phyloP scores from a whole-genome alignment of 345 rosid genomes.

The Ceriops decandra region DNA sequence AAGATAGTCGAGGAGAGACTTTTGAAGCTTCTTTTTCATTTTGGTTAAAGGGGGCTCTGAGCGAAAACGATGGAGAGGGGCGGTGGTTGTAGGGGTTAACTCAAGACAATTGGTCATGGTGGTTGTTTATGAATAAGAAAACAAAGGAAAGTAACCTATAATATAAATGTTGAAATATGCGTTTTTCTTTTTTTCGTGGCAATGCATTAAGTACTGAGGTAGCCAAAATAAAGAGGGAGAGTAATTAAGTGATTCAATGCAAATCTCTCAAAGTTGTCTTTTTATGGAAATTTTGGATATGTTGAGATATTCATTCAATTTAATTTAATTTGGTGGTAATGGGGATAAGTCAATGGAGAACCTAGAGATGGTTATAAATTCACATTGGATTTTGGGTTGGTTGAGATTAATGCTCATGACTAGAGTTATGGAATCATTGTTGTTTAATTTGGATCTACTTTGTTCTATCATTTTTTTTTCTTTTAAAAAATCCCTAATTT shows the following conservation, averaged over 20 bases:
- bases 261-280: neutral
- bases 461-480: no score
- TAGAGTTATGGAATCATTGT: no score
- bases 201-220: neutral
- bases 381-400: no score
- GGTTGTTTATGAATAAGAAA: neutral
- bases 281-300: neutral
- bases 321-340: neutral
- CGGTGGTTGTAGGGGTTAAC: no score
- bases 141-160: neutral
- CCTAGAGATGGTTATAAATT: constrained; percentile 4
- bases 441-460: no score
- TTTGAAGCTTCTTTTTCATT: constrained; percentile 68
- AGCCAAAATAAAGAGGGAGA: neutral
- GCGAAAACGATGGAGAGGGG: neutral
- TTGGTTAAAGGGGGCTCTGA: constrained; percentile 4
- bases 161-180: neutral
- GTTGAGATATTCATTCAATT: neutral
- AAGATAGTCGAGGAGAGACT: constrained; percentile 53
- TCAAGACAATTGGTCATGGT: neutral
- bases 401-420: no score
- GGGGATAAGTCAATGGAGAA: neutral
- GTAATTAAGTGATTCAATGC: neutral
- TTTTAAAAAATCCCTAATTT: no score
- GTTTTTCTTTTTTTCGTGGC: neutral